Evolutionary conservation across 2,329 filamentous ascomycete genomes (phyloP).

Genomic region (Ophiostoma sp.): DNA sequence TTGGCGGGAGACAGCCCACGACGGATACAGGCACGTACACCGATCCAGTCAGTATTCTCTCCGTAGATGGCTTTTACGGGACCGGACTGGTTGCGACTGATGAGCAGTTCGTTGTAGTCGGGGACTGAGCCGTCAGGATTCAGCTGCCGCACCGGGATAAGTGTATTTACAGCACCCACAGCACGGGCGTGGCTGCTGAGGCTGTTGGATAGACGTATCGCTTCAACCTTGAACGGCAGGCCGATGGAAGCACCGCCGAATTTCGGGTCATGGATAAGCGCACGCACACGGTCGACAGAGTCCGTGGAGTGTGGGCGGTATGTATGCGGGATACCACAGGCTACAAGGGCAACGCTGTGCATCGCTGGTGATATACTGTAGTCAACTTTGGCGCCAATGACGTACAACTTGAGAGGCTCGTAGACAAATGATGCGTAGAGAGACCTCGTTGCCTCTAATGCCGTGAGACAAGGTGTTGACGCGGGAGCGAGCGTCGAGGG

Average conservation of each 20-base stretch:
- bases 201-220: slow-evolving; percentile 57
- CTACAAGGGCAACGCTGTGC: slow-evolving; percentile 63
- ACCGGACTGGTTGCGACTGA: slow-evolving; percentile 55
- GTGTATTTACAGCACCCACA: slow-evolving; percentile 66
- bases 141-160: slow-evolving; percentile 57
- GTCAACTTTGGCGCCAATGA: slow-evolving; percentile 60
- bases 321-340: slow-evolving; percentile 61
- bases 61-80: slow-evolving; percentile 60
- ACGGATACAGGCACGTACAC: slow-evolving; percentile 51
- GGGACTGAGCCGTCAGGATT: slow-evolving; percentile 30
- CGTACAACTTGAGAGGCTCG: slow-evolving; percentile 62
- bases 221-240: slow-evolving; percentile 64
- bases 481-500: slow-evolving; percentile 29
- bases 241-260: slow-evolving; percentile 64
- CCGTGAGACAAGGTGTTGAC: slow-evolving; percentile 44
- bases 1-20: slow-evolving; percentile 63
- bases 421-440: slow-evolving; percentile 58
- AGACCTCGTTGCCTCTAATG: slow-evolving; percentile 51
- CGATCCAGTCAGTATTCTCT: slow-evolving; percentile 38
- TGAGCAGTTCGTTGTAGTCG: slow-evolving; percentile 39
- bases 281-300: slow-evolving; percentile 55
- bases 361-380: slow-evolving; percentile 68
- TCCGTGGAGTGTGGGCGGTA: slow-evolving; percentile 57
- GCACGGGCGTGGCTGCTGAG: slow-evolving; percentile 62
- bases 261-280: slow-evolving; percentile 48